These are phyloP conservation scores for Amanita rimosa DNA, from an alignment of 768 basidiomycete species.

Conservation along the genomic window DNA sequence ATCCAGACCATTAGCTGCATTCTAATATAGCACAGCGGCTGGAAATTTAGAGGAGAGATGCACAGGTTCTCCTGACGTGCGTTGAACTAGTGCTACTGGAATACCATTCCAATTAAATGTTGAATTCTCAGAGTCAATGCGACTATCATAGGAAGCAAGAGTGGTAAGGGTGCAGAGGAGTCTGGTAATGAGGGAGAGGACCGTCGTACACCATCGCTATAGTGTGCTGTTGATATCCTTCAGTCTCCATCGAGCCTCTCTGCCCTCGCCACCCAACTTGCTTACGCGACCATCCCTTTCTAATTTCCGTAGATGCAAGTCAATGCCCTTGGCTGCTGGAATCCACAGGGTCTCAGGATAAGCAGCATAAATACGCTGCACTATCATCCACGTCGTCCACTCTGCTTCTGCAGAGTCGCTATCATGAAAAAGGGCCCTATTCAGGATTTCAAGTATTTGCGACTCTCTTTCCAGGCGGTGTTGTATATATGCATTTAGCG, in stretches of 20 bases:
- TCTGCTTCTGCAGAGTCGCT: not conserved
- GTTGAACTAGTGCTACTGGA: conserved; percentile 24
- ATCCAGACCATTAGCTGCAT: conserved; percentile 2
- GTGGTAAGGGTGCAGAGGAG: conserved; percentile 19
- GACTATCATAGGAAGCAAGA: conserved; percentile 62
- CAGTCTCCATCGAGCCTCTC: conserved; percentile 36
- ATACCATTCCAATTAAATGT: not conserved
- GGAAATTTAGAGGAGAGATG: conserved; percentile 39
- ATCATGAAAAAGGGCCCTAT: conserved; percentile 19
- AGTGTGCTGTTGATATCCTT: not conserved
- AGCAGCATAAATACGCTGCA: conserved; percentile 53
- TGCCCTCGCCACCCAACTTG: conserved; percentile 38
- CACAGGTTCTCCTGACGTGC: conserved; percentile 66
- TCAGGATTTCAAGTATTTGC: conserved; percentile 54
- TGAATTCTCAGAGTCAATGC: conserved; percentile 56
- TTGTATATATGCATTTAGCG: conserved; percentile 61
- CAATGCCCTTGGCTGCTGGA: conserved; percentile 58
- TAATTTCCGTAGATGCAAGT: conserved; percentile 67
- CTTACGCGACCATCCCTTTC: conserved; percentile 49
- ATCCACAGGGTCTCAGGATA: conserved; percentile 66
- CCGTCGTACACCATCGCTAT: not conserved
- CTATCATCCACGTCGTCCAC: conserved; percentile 60
- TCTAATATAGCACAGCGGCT: conserved; percentile 20
- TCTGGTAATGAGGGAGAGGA: not conserved
- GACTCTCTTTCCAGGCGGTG: conserved; percentile 76